A percentile compares a stretch with the other conserved stretches of the same genome.
Evolutionary conservation across 2,329 filamentous ascomycete species (phyloP).

Genomic region (Curvularia sp.): DNA sequence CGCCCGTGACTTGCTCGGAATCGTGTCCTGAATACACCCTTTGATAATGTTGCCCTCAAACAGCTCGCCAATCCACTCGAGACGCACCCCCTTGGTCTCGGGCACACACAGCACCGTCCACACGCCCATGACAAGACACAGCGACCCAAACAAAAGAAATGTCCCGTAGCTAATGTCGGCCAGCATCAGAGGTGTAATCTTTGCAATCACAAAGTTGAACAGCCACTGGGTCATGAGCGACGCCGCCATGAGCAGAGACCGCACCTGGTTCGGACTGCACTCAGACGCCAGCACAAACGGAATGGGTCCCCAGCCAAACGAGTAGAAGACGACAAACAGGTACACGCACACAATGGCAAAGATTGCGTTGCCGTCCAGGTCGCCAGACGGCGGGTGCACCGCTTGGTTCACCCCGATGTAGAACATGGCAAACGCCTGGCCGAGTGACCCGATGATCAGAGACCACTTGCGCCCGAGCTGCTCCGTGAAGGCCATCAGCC

Average conservation of each 20-base stretch:
- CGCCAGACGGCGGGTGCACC: constrained; percentile 45
- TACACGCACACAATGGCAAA: constrained; percentile 63
- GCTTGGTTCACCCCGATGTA: constrained; percentile 46
- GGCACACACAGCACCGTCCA: constrained; percentile 54
- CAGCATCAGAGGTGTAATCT: constrained; percentile 55
- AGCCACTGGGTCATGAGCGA: constrained; percentile 58
- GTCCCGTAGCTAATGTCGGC: constrained; percentile 54
- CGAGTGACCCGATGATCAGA: constrained; percentile 52
- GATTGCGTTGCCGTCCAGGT: constrained; percentile 48
- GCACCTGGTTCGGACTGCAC: constrained; percentile 52
- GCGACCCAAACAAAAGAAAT: constrained; percentile 53
- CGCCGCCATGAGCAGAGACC: constrained; percentile 54
- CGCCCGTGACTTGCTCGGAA: constrained; percentile 49
- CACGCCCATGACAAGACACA: constrained; percentile 54
- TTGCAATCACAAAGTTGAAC: constrained; percentile 41
- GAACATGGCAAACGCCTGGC: constrained; percentile 56
- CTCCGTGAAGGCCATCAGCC: constrained; percentile 56
- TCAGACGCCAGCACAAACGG: constrained; percentile 56
- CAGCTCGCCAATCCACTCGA: constrained; percentile 53
- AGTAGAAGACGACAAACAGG: constrained; percentile 58
- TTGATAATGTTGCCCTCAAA: constrained; percentile 54
- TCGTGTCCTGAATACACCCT: constrained; percentile 50
- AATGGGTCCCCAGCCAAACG: constrained; percentile 57
- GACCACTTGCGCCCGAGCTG: constrained; percentile 57
- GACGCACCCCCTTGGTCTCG: constrained; percentile 54